Conservation (phyloP, 768 basidiomycete species). For the Russula dissimulans region DNA sequence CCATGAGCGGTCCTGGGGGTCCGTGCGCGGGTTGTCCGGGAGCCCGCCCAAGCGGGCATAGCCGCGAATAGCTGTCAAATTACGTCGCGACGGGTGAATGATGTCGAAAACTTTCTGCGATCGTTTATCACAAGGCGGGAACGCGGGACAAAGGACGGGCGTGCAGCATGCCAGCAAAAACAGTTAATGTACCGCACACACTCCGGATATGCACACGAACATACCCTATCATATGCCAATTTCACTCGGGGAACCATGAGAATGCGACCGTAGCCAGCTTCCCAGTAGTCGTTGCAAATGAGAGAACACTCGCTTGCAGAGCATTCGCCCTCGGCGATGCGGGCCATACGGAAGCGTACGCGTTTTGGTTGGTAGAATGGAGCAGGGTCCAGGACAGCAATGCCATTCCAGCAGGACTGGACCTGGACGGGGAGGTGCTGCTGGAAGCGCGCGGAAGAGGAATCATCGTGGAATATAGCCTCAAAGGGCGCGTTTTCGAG, state of each 20-base stretch:
- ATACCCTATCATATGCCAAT: conserved; percentile 84
- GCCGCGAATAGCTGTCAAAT: conserved; percentile 91
- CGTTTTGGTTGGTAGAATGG: conserved; percentile 91
- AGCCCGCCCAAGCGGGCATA: conserved; percentile 93
- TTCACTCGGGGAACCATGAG: conserved; percentile 98
- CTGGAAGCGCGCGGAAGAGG: conserved; percentile 76
- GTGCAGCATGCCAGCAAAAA: not conserved
- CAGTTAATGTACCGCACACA: not conserved
- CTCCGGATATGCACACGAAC: conserved; percentile 19
- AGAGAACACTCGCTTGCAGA: conserved; percentile 92
- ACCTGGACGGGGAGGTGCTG: conserved; percentile 91
- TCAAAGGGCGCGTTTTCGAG: conserved; percentile 98
- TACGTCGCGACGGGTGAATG: conserved; percentile 83
- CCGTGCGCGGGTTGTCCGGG: conserved; percentile 90
- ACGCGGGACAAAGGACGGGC: not conserved
- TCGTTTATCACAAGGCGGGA: not conserved
- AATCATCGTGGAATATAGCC: conserved; percentile 76
- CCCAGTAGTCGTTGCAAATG: conserved; percentile 99
- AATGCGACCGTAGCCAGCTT: conserved; percentile 90
- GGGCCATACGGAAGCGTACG: conserved; percentile 93
- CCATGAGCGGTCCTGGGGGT: conserved; percentile 97
- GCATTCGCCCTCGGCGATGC: conserved; percentile 80
- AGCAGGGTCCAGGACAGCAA: conserved; percentile 90
- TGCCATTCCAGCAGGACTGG: conserved; percentile 98
- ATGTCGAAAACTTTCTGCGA: conserved; percentile 85